A percentile compares a stretch with the other conserved stretches of the same genome.
phyloP scores from a whole-genome alignment of 768 basidiomycete species.

The Gautieria morchelliformis region DNA sequence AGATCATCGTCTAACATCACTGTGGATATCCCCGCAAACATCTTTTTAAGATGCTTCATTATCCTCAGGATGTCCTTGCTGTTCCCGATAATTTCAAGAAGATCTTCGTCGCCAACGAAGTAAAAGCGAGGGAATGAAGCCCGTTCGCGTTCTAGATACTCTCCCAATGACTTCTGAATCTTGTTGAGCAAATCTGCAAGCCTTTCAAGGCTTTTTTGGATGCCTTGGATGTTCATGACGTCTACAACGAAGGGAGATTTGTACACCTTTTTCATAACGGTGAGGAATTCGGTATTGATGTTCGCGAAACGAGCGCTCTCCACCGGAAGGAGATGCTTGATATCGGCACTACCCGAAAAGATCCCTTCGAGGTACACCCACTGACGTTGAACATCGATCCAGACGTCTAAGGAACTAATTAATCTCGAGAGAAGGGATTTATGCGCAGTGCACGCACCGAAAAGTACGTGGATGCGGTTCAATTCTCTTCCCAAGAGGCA shows the following conservation, averaged over 20 bases:
- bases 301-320: slow-evolving; percentile 97
- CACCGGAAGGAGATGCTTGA: slow-evolving; percentile 96
- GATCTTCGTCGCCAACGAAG: slow-evolving; percentile 97
- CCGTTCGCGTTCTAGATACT: slow-evolving; percentile 95
- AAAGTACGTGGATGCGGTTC: slow-evolving; percentile 92
- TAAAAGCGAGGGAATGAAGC: slow-evolving; percentile 99
- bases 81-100: slow-evolving; percentile 98
- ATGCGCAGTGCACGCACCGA: slow-evolving; percentile 44
- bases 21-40: slow-evolving; percentile 97
- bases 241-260: slow-evolving; percentile 97
- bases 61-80: slow-evolving; percentile 97
- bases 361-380: slow-evolving; percentile 99
- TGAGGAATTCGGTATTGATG: slow-evolving; percentile 96
- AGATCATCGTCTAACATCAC: slow-evolving; percentile 80
- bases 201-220: slow-evolving; percentile 96
- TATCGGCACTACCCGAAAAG: slow-evolving; percentile 98
- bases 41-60: slow-evolving; percentile 99
- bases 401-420: slow-evolving; percentile 55
- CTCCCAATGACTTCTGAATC: slow-evolving; percentile 98
- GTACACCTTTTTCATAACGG: slow-evolving; percentile 99
- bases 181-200: slow-evolving; percentile 93
- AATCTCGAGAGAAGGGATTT: background rate
- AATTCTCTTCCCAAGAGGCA: slow-evolving; percentile 91
- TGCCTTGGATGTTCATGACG: slow-evolving; percentile 90
- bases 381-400: slow-evolving; percentile 99